Evolutionary conservation across 805 yeast genomes (phyloP).

Genomic region (Jamesozyma spencerorum): DNA sequence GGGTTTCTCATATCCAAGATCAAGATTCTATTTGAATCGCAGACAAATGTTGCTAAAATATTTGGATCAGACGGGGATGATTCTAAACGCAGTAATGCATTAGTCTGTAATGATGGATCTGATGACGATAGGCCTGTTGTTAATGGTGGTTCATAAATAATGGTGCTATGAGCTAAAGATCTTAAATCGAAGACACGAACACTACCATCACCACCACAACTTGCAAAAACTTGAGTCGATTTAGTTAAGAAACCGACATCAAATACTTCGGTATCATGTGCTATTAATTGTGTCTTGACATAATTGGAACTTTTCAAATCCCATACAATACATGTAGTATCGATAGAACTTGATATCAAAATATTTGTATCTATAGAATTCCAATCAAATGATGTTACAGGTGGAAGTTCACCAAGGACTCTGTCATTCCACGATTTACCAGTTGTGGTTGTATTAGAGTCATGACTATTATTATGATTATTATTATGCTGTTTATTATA

Average conservation of each 20-base stretch:
- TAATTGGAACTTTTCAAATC: conserved; percentile 43
- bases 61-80: conserved; percentile 76
- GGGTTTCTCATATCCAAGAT: conserved; percentile 83
- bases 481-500: conserved; percentile 33
- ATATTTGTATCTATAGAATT: conserved; percentile 57
- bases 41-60: conserved; percentile 73
- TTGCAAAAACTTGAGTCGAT: conserved; percentile 65
- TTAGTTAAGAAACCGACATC: conserved; percentile 80
- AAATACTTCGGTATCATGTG: conserved; percentile 91
- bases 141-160: conserved; percentile 71
- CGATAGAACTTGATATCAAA: conserved; percentile 79
- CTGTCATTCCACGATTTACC: conserved; percentile 1
- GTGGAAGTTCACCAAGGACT: conserved; percentile 46
- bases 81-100: conserved; percentile 65
- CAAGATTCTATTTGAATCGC: conserved; percentile 53
- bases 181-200: conserved; percentile 87
- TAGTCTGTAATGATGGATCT: conserved; percentile 22
- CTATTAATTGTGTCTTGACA: conserved; percentile 88
- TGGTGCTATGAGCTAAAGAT: conserved; percentile 85
- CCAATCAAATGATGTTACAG: conserved; percentile 94
- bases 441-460: not conserved
- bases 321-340: conserved; percentile 97
- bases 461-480: conserved; percentile 26
- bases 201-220: conserved; percentile 93
- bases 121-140: not conserved